Conservation (phyloP, 805 yeast genomes). For the Brettanomyces anomalus region DNA sequence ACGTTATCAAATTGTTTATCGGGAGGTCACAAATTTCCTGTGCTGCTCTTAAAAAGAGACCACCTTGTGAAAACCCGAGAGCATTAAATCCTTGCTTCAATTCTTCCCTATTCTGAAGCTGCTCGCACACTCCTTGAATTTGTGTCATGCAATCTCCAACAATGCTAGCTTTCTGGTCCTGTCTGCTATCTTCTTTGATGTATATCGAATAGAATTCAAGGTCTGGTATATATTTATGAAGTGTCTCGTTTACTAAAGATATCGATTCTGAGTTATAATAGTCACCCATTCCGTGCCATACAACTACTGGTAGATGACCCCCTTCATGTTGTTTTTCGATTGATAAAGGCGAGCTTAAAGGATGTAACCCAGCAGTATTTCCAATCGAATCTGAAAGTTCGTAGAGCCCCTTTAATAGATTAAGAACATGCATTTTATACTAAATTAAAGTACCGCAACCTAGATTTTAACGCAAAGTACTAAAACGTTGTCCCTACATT, state of each 20-base stretch:
- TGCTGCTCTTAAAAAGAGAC: conserved; percentile 63
- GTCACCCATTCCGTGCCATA: conserved; percentile 87
- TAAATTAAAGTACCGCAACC: not conserved
- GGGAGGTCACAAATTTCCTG: conserved; percentile 47
- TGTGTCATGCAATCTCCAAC: conserved; percentile 53
- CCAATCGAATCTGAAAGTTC: no score
- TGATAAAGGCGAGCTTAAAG: not conserved
- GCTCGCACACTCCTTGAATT: conserved; percentile 45
- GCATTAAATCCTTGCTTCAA: conserved; percentile 55
- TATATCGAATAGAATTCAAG: conserved; percentile 44
- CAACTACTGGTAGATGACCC: conserved; percentile 33
- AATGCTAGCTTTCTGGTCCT: conserved; percentile 47
- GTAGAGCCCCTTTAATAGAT: no score
- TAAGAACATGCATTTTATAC: no score
- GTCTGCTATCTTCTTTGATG: conserved; percentile 37
- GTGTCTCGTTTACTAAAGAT: conserved; percentile 32
- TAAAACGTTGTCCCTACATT: no score
- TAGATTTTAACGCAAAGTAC: no score
- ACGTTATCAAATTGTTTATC: conserved; percentile 51
- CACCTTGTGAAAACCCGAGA: conserved; percentile 80
- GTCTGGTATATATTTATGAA: conserved; percentile 39
- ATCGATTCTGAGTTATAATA: conserved; percentile 55
- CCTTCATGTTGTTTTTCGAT: not conserved
- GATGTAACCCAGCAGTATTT: no score
- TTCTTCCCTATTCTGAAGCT: conserved; percentile 36